These are phyloP conservation scores for Arachis monticola DNA, from an alignment of 331 rosid genomes.

Conservation along the genomic window DNA sequence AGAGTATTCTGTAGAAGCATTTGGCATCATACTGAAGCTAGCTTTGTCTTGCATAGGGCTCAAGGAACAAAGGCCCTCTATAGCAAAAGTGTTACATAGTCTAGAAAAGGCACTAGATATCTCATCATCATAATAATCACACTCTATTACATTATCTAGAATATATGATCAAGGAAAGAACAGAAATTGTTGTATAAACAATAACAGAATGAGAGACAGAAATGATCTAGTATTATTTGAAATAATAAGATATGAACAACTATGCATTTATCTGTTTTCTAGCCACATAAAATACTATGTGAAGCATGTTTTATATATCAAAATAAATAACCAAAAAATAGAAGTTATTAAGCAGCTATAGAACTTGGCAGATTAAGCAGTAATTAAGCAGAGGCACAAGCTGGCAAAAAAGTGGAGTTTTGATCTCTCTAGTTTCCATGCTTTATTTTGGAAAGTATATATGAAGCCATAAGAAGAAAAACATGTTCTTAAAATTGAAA, in stretches of 20 bases:
- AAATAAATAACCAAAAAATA: too few relatives aligned
- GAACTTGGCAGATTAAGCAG: too few relatives aligned
- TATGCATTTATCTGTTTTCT: too few relatives aligned
- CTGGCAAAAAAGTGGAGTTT: too few relatives aligned
- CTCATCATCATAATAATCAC: constrained; percentile 49
- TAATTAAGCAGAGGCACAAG: too few relatives aligned
- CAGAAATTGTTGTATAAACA: neutral
- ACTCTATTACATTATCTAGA: constrained; percentile 12
- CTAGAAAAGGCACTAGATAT: constrained; percentile 53
- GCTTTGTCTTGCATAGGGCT: constrained; percentile 59
- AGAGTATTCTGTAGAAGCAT: constrained; percentile 60
- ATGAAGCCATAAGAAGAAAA: too few relatives aligned
- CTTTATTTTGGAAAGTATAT: too few relatives aligned
- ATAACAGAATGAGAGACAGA: neutral
- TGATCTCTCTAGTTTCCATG: too few relatives aligned
- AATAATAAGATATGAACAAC: constrained; percentile 12
- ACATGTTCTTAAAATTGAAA: too few relatives aligned
- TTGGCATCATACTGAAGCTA: constrained; percentile 52
- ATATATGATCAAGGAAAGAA: neutral
- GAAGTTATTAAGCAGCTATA: too few relatives aligned
- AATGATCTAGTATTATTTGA: neutral
- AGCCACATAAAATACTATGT: too few relatives aligned
- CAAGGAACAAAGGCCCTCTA: constrained; percentile 61
- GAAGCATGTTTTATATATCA: too few relatives aligned
- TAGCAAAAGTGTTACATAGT: constrained; percentile 48